Conservation (phyloP, 2,329 filamentous ascomycete genomes). For the Epichloe festucae region DNA sequence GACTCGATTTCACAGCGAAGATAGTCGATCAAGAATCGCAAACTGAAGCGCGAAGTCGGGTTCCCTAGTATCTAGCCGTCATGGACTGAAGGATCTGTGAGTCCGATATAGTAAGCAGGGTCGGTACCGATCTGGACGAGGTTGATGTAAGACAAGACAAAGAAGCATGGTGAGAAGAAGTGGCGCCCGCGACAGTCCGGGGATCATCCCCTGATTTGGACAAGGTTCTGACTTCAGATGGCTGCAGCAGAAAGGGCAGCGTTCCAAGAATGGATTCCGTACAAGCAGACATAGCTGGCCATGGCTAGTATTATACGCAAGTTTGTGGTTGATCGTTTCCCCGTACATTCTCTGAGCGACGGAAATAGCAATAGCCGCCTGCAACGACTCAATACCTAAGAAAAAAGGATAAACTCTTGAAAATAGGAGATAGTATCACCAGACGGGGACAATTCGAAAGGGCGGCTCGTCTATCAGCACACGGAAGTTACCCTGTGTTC, state of each 20-base stretch:
- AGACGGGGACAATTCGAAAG: conserved; percentile 1
- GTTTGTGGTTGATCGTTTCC: background rate
- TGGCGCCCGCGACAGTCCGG: background rate
- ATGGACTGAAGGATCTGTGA: background rate
- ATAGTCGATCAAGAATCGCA: background rate
- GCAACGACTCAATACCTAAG: background rate
- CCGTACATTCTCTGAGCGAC: background rate
- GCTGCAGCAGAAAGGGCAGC: background rate
- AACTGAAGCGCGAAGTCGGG: background rate
- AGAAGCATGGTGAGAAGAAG: background rate
- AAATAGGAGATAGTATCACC: background rate
- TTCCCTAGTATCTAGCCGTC: background rate
- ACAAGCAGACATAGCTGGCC: background rate
- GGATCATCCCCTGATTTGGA: background rate
- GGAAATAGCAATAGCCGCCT: background rate
- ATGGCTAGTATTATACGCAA: background rate
- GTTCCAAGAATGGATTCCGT: background rate
- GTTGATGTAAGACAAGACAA: background rate
- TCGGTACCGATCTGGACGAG: background rate
- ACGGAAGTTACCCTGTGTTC: background rate
- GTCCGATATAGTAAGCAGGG: background rate
- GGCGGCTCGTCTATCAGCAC: background rate
- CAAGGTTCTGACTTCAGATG: background rate
- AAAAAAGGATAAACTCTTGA: background rate
- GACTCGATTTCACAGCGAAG: background rate